phyloP scores from a whole-genome alignment of 148 eudicot genomes.

The Rhododendron vialii region DNA sequence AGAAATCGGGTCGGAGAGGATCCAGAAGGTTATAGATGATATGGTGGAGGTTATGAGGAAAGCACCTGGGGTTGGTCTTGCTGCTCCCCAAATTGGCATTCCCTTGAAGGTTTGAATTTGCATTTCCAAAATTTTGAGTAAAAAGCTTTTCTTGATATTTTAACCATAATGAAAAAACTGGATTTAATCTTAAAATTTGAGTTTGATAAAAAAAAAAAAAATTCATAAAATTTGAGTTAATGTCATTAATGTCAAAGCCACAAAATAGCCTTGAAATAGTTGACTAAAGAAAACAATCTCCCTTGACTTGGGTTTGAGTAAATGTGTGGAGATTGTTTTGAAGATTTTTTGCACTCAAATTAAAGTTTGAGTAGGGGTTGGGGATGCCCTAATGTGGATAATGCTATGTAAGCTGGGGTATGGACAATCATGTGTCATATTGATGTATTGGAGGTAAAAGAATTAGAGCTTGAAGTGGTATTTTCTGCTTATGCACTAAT shows the following conservation, averaged over 20 bases:
- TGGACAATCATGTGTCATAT: background rate
- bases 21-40: conserved; percentile 81
- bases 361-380: background rate
- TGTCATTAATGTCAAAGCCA: background rate
- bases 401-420: background rate
- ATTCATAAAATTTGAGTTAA: background rate
- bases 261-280: background rate
- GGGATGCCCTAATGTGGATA: background rate
- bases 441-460: background rate
- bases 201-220: too few relatives aligned
- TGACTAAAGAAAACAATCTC: background rate
- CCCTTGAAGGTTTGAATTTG: conserved; percentile 61
- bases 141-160: background rate
- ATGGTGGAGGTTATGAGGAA: conserved; percentile 80
- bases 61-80: conserved; percentile 98
- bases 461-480: background rate
- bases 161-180: background rate
- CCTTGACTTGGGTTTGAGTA: background rate
- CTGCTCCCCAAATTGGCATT: conserved; percentile 94
- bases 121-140: background rate
- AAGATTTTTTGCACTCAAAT: background rate
- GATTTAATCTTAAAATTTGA: background rate
- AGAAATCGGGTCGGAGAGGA: conserved; percentile 72
- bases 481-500: background rate
- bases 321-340: background rate